Base-by-base conservation (phyloP, 225 moss, liverwort and hornwort species). In the Polytrichum commune region DNA sequence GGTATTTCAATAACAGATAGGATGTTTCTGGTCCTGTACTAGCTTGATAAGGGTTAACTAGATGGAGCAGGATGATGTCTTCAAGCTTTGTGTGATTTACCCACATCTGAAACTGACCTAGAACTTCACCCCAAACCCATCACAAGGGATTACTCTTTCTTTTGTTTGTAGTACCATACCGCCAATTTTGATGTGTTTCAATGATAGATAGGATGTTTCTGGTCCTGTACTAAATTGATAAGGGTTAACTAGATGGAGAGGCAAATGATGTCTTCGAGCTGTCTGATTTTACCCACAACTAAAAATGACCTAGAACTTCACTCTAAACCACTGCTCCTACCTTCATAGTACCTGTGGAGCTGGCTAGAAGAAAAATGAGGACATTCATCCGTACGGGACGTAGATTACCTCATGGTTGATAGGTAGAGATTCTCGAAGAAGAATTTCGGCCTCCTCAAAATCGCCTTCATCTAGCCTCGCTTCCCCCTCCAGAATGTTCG, bases 401-500 rank as follows among this genome's bases (percentile, higher is more conserved):
- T 19, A 68, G 20, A 66, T 60, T 67, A 82, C 87, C 87, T 88
- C 87, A 58, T 88, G 82, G 63, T 88, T 84, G 65, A 88, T 79
- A 6, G 84, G 82, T 32, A 88, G 81, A 8, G 84, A 84, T 75
- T 84, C 87, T 38, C 84, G 87, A 65, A 88, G 87, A 66, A 77
- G 56, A 63, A 82, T 70, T 77, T 88, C 87, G 7, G 87, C 87
- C 69, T 88, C 87, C 71, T 79, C 87, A 30, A 88, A 81, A 58
- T 81, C 79, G 73, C 87, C 87, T 75, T 79, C 72, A 73, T 88
- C 84, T 19, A 88, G 82, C 82, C 84, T 88, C 20, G 77, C 77
- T 74, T 88, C 87, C 46, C 87, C 87, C 22, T 88, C 87, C 1
- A 81, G 79, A 33, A 88, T 79, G 77, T 84, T 75, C 7, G 65